Evolutionary conservation across 352 stramenopile genomes (phyloP).

Genomic region (Globisporangium irregulare): DNA sequence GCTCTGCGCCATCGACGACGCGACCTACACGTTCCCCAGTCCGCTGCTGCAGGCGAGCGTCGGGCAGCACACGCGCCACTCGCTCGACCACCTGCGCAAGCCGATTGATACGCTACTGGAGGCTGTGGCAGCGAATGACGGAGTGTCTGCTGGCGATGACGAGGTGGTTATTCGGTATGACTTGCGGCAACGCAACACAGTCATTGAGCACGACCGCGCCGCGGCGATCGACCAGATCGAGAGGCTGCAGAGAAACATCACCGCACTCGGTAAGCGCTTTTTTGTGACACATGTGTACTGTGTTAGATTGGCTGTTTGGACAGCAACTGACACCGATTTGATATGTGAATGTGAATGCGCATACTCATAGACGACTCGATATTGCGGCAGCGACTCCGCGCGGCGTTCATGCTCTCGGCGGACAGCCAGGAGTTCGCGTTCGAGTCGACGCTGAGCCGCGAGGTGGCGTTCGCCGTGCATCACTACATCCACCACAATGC

Average conservation of each 20-base stretch:
- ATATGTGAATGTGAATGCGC: background rate
- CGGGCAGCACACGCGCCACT: constrained; percentile 76
- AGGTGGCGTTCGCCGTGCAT: constrained; percentile 82
- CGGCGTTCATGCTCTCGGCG: constrained; percentile 77
- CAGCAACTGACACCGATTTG: background rate
- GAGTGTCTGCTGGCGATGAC: background rate
- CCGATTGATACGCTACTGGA: constrained; percentile 40
- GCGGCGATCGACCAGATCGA: constrained; percentile 58
- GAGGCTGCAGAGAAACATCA: constrained; percentile 33
- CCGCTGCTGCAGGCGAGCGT: constrained; percentile 56
- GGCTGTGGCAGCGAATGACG: background rate
- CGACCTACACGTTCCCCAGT: constrained; percentile 65
- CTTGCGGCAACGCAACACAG: constrained; percentile 60
- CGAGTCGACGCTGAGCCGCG: constrained; percentile 64
- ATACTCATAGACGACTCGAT: constrained; percentile 12
- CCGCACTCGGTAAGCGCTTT: constrained; percentile 22
- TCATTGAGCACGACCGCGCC: constrained; percentile 54
- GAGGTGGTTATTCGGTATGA: constrained; percentile 59
- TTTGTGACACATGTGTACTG: background rate
- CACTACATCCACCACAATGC: constrained; percentile 88
- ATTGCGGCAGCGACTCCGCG: constrained; percentile 32
- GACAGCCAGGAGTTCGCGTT: constrained; percentile 70
- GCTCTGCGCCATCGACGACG: constrained; percentile 42
- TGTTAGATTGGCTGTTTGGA: background rate
- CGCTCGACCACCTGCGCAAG: constrained; percentile 76